Evolutionary conservation across 2,329 filamentous ascomycete genomes (phyloP).

Genomic region (Pseudogymnoascus sp.): DNA sequence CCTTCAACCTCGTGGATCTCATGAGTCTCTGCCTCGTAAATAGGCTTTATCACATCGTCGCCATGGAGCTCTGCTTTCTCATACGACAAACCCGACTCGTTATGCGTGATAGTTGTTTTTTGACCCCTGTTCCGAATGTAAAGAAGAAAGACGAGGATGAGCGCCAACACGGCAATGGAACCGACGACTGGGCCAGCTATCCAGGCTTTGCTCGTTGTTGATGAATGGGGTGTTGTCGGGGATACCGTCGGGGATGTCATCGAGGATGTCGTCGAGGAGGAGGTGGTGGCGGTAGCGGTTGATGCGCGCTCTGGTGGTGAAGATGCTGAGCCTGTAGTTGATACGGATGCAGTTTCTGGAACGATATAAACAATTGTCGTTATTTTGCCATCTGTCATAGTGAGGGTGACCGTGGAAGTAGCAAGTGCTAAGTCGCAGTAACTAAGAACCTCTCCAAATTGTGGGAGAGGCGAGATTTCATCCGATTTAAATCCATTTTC

Average conservation of each 20-base stretch:
- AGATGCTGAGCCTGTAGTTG: neutral
- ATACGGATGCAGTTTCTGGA: neutral
- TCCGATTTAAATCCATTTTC: neutral
- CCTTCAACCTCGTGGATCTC: neutral
- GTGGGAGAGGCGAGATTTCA: neutral
- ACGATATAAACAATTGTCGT: conserved; percentile 11
- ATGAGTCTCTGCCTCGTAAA: neutral
- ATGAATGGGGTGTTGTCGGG: neutral
- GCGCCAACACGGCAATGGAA: neutral
- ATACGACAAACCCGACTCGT: neutral
- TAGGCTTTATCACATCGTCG: neutral
- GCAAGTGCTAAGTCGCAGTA: neutral
- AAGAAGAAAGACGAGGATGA: neutral
- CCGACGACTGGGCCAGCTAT: neutral
- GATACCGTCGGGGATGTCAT: neutral
- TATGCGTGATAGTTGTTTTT: neutral
- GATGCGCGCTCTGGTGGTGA: too few species aligned
- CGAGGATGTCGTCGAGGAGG: neutral
- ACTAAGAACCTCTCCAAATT: neutral
- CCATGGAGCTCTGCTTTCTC: neutral
- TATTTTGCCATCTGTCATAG: conserved; percentile 12
- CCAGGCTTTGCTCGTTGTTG: neutral
- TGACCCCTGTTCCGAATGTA: neutral
- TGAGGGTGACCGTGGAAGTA: conserved; percentile 12
- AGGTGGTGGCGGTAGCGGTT: neutral